Base-by-base conservation (phyloP, 139 green algal species). In the Chlamydomonas sp. region DNA sequence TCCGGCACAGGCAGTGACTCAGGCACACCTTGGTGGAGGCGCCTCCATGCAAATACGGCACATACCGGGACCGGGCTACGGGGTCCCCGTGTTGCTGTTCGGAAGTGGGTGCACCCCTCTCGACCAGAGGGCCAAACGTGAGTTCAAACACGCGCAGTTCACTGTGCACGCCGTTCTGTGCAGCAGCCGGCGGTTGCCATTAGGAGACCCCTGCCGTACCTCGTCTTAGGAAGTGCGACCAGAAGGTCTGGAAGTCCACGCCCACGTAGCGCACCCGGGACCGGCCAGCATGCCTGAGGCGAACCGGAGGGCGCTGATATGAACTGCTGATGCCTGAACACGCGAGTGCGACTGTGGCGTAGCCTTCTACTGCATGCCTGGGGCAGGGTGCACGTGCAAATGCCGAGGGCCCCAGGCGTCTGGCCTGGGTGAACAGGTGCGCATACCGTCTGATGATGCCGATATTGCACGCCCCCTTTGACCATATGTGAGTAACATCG, bases 211-310 rank as follows among this genome's bases (percentile, higher is more conserved):
- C 69, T 5, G n/a, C 71, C 71, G 5, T 31, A 87, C 83, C 83
- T 78, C 82, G 77, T 62, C 86, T 80, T 0, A 91, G n/a, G 0
- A 93, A 64, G 71, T 91, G 90, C 49, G 18, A 79, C 81, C 83
- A 90, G 7, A 72, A 79, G 4, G 64, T 84, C 4, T 63, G 80
- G 61, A 64, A 83, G 58, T 63, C 77, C 0, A 93, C 69, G 0
- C 90, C 90, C 7, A 84, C 86, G 57, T 90, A 78, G 9, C 82
- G 77, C 1, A 93, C 86, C 2, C 81, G 73, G 2, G 86, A 89
- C 4, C 84, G 66, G 1, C 86, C 87, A 5, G 90, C 86, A 57
- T 86, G 83, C 78, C 89, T 92, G 75, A 4, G 68, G 3, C 14
- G 77, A 5, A 67, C 10, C 12, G 16, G 10, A 68, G 6, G 68